Conservation (phyloP, 257 asterid species). For the Solanum dulcamara region DNA sequence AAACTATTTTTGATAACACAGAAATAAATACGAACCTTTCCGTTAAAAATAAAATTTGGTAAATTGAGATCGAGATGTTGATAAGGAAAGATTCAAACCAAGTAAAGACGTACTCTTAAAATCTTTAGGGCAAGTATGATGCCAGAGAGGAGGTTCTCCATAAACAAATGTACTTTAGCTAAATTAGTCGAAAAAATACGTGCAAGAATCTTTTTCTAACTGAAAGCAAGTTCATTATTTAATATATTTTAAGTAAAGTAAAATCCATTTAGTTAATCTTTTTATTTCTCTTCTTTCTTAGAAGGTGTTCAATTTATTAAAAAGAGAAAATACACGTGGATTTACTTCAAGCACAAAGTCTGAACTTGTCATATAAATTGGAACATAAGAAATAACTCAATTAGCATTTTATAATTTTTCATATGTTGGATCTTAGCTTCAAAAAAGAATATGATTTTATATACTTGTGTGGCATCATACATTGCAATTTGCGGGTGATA, state of each 20-base stretch:
- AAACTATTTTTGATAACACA: too few species aligned
- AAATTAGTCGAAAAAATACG: not conserved
- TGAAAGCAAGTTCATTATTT: not conserved
- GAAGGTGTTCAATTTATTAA: not conserved
- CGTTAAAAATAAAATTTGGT: not conserved
- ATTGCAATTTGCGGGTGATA: not conserved
- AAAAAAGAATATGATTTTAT: too few species aligned
- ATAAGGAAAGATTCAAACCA: not conserved
- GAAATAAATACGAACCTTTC: too few species aligned
- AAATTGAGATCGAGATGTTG: too few species aligned
- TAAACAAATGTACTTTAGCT: not conserved
- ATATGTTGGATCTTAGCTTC: not conserved
- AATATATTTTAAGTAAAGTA: not conserved
- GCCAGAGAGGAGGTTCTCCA: not conserved
- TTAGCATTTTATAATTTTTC: too few species aligned
- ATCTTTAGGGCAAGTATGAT: not conserved
- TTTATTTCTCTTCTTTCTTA: not conserved
- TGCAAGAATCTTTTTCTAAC: not conserved
- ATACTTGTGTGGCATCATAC: too few species aligned
- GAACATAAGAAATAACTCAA: not conserved
- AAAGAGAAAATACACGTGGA: not conserved
- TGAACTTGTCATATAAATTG: not conserved
- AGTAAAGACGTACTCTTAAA: not conserved
- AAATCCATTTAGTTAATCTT: not conserved
- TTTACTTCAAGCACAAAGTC: not conserved